Percentiles rank a stretch among this genome's conserved stretches.
Evolutionary conservation across 768 basidiomycete genomes (phyloP).

Genomic region (Austroboletus eburneus): DNA sequence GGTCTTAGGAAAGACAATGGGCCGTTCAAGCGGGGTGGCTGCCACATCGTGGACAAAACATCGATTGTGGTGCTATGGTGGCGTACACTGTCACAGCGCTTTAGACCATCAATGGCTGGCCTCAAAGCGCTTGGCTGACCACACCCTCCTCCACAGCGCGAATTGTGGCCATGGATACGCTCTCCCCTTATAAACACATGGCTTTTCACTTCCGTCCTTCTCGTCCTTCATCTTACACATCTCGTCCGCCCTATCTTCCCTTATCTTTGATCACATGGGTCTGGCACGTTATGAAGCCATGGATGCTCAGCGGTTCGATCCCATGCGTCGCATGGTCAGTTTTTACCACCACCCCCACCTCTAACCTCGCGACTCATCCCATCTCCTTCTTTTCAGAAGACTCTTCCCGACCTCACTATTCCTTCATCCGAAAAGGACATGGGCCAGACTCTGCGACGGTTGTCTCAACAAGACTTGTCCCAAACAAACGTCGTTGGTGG

Average conservation of each 20-base stretch:
- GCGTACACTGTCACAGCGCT: conserved; percentile 13
- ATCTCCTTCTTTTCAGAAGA: conserved; percentile 17
- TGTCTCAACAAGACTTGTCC: conserved; percentile 16
- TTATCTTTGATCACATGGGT: conserved; percentile 26
- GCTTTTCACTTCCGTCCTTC: conserved; percentile 27
- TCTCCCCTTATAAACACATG: conserved; percentile 20
- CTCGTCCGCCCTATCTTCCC: conserved; percentile 24
- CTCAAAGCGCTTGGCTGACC: conserved; percentile 22
- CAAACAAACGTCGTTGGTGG: conserved; percentile 24
- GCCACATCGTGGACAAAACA: conserved; percentile 20
- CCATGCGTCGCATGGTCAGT: conserved; percentile 28
- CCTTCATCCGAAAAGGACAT: conserved; percentile 16
- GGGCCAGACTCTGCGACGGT: conserved; percentile 27
- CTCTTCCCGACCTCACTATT: conserved; percentile 8
- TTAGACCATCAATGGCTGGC: conserved; percentile 18
- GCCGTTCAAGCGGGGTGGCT: conserved; percentile 23
- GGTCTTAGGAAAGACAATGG: conserved; percentile 1
- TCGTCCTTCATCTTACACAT: conserved; percentile 24
- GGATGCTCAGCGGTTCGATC: conserved; percentile 33
- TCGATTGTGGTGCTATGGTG: conserved; percentile 1
- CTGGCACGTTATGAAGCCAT: conserved; percentile 26
- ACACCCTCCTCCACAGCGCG: conserved; percentile 24
- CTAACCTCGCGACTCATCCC: conserved; percentile 19
- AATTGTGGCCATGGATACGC: conserved; percentile 23
- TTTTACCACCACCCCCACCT: conserved; percentile 9